Percentiles rank a stretch among this genome's conserved stretches.
Evolutionary conservation across 768 basidiomycete genomes (phyloP).

Genomic region (Lactarius sanguifluus): DNA sequence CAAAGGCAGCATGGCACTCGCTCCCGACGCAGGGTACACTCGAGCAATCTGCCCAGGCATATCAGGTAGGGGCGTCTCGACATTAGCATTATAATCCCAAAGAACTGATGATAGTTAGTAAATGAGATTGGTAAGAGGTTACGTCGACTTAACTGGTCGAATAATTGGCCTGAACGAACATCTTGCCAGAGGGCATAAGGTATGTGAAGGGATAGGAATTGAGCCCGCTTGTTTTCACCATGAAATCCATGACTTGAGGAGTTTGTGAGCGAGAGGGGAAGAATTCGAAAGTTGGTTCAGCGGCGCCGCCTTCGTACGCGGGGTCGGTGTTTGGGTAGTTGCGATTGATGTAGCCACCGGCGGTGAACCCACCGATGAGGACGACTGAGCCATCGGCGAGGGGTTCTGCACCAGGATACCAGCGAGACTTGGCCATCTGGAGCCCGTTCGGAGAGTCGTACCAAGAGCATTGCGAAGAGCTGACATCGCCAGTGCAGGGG

Average conservation of each 20-base stretch:
- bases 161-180: slow-evolving; percentile 81
- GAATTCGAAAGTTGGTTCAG: slow-evolving; percentile 83
- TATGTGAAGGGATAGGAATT: slow-evolving; percentile 76
- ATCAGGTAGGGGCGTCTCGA: slow-evolving; percentile 61
- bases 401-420: slow-evolving; percentile 78
- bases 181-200: slow-evolving; percentile 72
- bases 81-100: slow-evolving; percentile 54
- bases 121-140: slow-evolving; percentile 14
- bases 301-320: slow-evolving; percentile 58
- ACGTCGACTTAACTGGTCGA: slow-evolving; percentile 57
- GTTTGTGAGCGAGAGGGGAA: slow-evolving; percentile 58
- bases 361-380: slow-evolving; percentile 78
- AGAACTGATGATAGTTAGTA: slow-evolving; percentile 38
- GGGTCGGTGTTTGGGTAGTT: slow-evolving; percentile 72
- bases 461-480: slow-evolving; percentile 60
- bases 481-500: slow-evolving; percentile 60
- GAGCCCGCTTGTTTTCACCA: slow-evolving; percentile 69
- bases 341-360: slow-evolving; percentile 77
- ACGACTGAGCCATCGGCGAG: slow-evolving; percentile 75
- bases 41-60: slow-evolving; percentile 76
- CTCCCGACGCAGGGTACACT: slow-evolving; percentile 89
- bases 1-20: slow-evolving; percentile 85
- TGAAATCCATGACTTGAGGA: slow-evolving; percentile 61
- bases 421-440: slow-evolving; percentile 65
- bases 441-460: slow-evolving; percentile 64